Percentiles rank a stretch among this genome's conserved stretches.
phyloP scores from a whole-genome alignment of 768 basidiomycete genomes.

The Lactarius vividus region DNA sequence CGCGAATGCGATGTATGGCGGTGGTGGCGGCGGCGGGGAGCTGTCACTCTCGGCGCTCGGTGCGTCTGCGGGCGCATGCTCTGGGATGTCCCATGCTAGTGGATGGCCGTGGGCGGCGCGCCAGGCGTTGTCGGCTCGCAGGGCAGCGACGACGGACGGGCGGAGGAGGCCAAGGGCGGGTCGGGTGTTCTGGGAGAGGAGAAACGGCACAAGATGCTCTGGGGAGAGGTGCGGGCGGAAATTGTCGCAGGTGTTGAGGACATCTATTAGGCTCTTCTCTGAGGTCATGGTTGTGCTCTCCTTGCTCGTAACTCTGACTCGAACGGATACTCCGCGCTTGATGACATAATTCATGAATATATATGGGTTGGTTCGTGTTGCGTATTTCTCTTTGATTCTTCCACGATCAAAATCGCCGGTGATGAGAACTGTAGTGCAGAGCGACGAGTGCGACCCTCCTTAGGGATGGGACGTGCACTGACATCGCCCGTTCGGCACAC shows the following conservation, averaged over 20 bases:
- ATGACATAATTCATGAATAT: constrained; percentile 3
- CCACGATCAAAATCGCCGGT: constrained; percentile 46
- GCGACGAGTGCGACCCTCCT: constrained; percentile 29
- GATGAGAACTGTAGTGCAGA: constrained; percentile 30
- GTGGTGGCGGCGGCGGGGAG: not conserved
- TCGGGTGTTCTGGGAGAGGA: constrained; percentile 47
- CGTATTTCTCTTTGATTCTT: constrained; percentile 37
- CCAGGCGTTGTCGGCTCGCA: constrained; percentile 49
- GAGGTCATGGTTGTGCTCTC: not conserved
- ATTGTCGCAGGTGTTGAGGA: constrained; percentile 74
- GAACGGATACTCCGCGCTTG: no score
- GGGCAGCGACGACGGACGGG: constrained; percentile 52
- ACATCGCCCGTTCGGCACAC: constrained; percentile 31
- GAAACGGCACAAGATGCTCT: constrained; percentile 54
- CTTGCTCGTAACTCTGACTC: not conserved
- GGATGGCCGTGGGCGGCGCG: constrained; percentile 31
- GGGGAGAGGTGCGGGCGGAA: constrained; percentile 41
- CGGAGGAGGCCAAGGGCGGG: constrained; percentile 63
- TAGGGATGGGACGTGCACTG: constrained; percentile 23
- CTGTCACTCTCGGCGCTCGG: not conserved
- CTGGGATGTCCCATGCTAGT: constrained; percentile 44
- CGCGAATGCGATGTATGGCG: constrained; percentile 15
- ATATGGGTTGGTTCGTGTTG: not conserved
- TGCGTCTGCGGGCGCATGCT: constrained; percentile 3
- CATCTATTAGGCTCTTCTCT: constrained; percentile 46